Conservation (phyloP, 2,329 filamentous ascomycete species). For the Albifimbria verrucaria region DNA sequence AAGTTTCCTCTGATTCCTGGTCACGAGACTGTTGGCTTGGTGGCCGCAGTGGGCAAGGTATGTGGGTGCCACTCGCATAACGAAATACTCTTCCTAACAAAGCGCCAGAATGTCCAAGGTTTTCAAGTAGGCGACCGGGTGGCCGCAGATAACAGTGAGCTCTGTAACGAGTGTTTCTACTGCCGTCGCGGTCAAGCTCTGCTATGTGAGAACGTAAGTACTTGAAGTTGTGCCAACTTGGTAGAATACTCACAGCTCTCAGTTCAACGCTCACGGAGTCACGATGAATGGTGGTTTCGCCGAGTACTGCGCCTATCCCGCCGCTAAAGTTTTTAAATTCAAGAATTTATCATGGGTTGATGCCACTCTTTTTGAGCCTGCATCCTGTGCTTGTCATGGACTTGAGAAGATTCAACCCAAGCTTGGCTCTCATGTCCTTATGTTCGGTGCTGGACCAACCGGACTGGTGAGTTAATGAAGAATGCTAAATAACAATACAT, state of each 20-base stretch:
- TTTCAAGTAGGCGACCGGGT: slow-evolving; percentile 63
- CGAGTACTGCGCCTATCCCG: slow-evolving; percentile 58
- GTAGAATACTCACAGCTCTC: neutral
- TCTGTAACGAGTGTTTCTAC: slow-evolving; percentile 71
- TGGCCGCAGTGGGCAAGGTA: slow-evolving; percentile 53
- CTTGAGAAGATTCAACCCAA: slow-evolving; percentile 66
- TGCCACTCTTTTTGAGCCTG: slow-evolving; percentile 67
- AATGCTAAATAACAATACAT: neutral
- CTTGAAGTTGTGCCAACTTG: neutral
- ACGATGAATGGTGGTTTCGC: slow-evolving; percentile 69
- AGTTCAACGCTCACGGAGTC: slow-evolving; percentile 64
- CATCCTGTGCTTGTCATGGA: slow-evolving; percentile 68
- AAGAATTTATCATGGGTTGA: slow-evolving; percentile 65
- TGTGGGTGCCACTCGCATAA: slow-evolving; percentile 11
- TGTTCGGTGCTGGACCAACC: slow-evolving; percentile 66
- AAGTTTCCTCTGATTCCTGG: slow-evolving; percentile 66
- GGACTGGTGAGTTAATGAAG: slow-evolving; percentile 46
- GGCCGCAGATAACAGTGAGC: slow-evolving; percentile 61
- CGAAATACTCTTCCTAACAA: neutral
- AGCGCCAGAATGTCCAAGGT: slow-evolving; percentile 48
- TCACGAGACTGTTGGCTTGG: slow-evolving; percentile 65
- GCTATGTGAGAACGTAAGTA: slow-evolving; percentile 58
- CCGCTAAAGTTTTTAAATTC: slow-evolving; percentile 60
- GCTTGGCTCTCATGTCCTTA: slow-evolving; percentile 61
- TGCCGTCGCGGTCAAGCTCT: slow-evolving; percentile 65